A percentile compares a stretch with the other conserved stretches of the same genome.
Evolutionary conservation across 768 basidiomycete genomes (phyloP).

Genomic region (Russula compacta): DNA sequence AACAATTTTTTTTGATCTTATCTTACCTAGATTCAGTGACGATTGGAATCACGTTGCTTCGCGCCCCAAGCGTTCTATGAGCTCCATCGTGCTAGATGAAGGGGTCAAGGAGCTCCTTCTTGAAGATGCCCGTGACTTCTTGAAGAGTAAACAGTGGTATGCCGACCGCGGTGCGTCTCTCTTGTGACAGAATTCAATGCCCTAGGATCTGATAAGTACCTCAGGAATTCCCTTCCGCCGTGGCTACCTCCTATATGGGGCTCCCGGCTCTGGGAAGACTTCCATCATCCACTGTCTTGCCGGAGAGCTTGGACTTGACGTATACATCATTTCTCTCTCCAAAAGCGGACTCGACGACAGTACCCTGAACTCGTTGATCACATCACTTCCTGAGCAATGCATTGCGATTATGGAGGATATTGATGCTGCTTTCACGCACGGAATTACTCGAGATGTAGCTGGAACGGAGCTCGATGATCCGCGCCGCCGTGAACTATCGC

Average conservation of each 20-base stretch:
- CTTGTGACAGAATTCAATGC: background rate
- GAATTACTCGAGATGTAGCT: constrained; percentile 29
- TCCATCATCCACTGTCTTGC: constrained; percentile 69
- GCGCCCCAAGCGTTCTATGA: constrained; percentile 55
- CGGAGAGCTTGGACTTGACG: constrained; percentile 65
- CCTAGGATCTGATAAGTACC: background rate
- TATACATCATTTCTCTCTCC: constrained; percentile 66
- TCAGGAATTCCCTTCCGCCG: constrained; percentile 63
- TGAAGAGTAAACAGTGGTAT: constrained; percentile 65
- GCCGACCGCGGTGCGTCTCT: constrained; percentile 42
- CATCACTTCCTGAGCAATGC: constrained; percentile 56
- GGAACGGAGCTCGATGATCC: constrained; percentile 17
- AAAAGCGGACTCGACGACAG: constrained; percentile 55
- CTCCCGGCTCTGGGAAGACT: constrained; percentile 72
- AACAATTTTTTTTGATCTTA: background rate
- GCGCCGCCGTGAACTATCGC: constrained; percentile 27
- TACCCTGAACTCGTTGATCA: constrained; percentile 46
- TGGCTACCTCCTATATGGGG: constrained; percentile 71
- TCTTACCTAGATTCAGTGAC: constrained; percentile 20
- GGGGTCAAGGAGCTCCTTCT: constrained; percentile 57
- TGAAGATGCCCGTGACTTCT: constrained; percentile 62
- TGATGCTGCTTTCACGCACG: constrained; percentile 60
- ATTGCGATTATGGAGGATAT: constrained; percentile 81
- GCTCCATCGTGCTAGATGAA: constrained; percentile 62
- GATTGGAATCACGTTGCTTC: constrained; percentile 48